Evolutionary conservation across 2,329 filamentous ascomycete species (phyloP).

Genomic region (Aspergillus sp.): DNA sequence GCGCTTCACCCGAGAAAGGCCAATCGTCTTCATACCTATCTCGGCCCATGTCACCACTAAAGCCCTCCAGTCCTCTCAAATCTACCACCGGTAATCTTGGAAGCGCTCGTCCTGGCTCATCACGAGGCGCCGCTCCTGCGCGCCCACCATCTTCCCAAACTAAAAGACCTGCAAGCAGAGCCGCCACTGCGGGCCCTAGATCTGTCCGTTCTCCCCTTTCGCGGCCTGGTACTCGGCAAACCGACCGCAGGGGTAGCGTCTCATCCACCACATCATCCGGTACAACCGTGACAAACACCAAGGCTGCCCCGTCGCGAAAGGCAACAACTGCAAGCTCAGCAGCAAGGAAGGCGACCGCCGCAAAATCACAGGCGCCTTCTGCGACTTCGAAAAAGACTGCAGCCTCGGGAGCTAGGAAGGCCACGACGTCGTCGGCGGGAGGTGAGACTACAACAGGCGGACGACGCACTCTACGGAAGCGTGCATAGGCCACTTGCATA

Average conservation of each 20-base stretch:
- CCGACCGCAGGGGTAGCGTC: slow-evolving; percentile 37
- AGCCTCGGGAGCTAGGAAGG: slow-evolving; percentile 33
- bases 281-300: slow-evolving; percentile 38
- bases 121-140: slow-evolving; percentile 24
- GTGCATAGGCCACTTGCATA: slow-evolving; percentile 25
- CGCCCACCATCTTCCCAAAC: slow-evolving; percentile 26
- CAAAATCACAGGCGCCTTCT: slow-evolving; percentile 33
- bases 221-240: slow-evolving; percentile 41
- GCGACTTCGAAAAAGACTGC: slow-evolving; percentile 36
- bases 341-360: slow-evolving; percentile 29
- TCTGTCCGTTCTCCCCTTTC: slow-evolving; percentile 30
- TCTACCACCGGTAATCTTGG: slow-evolving; percentile 22
- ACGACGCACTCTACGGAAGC: slow-evolving; percentile 43
- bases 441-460: slow-evolving; percentile 34
- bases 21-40: slow-evolving; percentile 57
- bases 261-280: slow-evolving; percentile 40
- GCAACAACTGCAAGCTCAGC: slow-evolving; percentile 25
- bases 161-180: slow-evolving; percentile 31
- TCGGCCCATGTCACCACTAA: slow-evolving; percentile 63
- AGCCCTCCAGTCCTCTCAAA: slow-evolving; percentile 48
- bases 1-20: slow-evolving; percentile 42
- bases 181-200: slow-evolving; percentile 26
- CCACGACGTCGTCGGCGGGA: slow-evolving; percentile 28
- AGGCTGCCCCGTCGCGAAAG: slow-evolving; percentile 30
- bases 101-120: slow-evolving; percentile 24